These are phyloP conservation scores for Stephanodiscus minutulus DNA, from an alignment of 108 stramenopile species.

Conservation along the genomic window DNA sequence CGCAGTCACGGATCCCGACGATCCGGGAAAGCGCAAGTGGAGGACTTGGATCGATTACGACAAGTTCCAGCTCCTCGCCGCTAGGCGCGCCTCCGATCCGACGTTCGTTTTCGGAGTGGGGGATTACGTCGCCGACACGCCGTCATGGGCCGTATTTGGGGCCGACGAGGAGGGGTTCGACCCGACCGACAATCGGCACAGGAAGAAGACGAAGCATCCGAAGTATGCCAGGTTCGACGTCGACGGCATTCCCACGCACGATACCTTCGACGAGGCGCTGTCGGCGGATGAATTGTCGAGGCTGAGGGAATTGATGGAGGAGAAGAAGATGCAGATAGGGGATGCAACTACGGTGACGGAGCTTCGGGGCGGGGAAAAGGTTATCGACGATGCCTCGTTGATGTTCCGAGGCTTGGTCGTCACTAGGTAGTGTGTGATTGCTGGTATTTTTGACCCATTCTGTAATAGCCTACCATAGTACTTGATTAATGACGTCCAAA, in stretches of 20 bases:
- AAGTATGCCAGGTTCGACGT: slow-evolving; percentile 79
- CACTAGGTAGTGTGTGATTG: slow-evolving; percentile 36
- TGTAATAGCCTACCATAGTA: no score
- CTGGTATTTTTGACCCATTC: no score
- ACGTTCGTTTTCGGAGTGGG: slow-evolving; percentile 72
- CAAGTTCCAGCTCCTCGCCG: slow-evolving; percentile 82
- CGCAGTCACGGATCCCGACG: slow-evolving; percentile 56
- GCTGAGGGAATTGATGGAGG: slow-evolving; percentile 64
- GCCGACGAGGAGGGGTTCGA: slow-evolving; percentile 94
- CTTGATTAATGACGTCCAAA: no score
- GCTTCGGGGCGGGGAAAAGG: slow-evolving; percentile 71
- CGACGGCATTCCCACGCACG: slow-evolving; percentile 84
- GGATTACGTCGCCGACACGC: slow-evolving; percentile 91
- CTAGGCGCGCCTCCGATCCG: slow-evolving; percentile 54
- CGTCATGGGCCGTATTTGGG: slow-evolving; percentile 91
- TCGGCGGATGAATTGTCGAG: slow-evolving; percentile 48
- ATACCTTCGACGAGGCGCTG: slow-evolving; percentile 62
- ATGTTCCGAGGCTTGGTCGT: slow-evolving; percentile 84
- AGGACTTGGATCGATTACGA: slow-evolving; percentile 97
- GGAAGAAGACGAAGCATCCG: slow-evolving; percentile 80
- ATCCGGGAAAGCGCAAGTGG: slow-evolving; percentile 80
- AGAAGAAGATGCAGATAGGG: slow-evolving; percentile 70
- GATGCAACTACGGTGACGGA: slow-evolving; percentile 72
- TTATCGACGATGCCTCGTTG: slow-evolving; percentile 78
- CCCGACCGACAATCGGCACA: slow-evolving; percentile 85